These are phyloP conservation scores for Cutaneotrichosporon dermatis DNA, from an alignment of 1,284 basidiomycete genomes.

Conservation along the genomic window DNA sequence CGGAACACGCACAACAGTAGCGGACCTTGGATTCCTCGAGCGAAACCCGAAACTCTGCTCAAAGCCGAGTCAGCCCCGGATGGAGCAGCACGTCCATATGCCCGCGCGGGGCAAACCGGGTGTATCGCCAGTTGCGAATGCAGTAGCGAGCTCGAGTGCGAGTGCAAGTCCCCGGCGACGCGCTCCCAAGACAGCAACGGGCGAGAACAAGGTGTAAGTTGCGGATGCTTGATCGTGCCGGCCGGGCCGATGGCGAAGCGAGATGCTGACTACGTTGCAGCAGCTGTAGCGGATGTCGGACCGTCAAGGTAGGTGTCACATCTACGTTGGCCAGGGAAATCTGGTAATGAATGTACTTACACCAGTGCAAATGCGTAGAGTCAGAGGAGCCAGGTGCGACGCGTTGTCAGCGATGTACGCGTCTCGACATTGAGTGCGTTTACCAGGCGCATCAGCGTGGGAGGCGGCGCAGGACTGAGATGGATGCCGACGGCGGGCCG, in stretches of 20 bases:
- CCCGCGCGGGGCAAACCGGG: no score
- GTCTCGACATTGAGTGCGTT: constrained; percentile 18
- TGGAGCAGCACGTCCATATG: no score
- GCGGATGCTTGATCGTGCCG: no score
- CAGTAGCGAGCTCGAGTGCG: no score
- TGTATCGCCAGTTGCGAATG: no score
- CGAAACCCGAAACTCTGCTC: no score
- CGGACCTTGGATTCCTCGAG: no score
- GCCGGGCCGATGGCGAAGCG: not conserved
- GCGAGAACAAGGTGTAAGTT: constrained; percentile 6
- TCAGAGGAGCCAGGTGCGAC: constrained; percentile 3
- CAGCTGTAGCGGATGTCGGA: constrained; percentile 19
- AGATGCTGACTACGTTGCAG: not conserved
- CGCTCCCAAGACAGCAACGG: constrained; percentile 1
- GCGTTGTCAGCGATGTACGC: constrained; percentile 20
- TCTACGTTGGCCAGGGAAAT: no score
- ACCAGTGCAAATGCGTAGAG: constrained; percentile 22
- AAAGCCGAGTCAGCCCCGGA: no score
- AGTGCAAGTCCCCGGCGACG: not conserved
- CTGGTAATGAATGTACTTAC: not conserved
- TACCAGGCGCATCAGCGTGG: constrained; percentile 23
- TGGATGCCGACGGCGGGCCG: not conserved
- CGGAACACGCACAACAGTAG: no score
- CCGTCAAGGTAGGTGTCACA: constrained; percentile 12
- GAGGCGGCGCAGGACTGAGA: constrained; percentile 3